A percentile compares a stretch with the other conserved stretches of the same genome.
phyloP scores from a whole-genome alignment of 352 stramenopile species.

The Pythium pyrilobum region DNA sequence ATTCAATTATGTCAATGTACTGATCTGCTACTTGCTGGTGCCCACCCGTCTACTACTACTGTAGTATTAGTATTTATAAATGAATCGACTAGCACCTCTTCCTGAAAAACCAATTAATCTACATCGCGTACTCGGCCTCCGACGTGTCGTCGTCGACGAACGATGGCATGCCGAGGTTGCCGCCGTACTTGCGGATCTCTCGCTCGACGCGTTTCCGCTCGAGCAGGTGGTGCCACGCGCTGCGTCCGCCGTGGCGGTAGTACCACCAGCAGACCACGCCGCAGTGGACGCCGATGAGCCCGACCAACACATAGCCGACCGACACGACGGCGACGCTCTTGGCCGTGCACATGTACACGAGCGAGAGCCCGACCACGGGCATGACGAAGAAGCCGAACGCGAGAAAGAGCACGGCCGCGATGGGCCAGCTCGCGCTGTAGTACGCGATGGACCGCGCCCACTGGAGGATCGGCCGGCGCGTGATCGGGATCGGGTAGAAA shows the following conservation, averaged over 20 bases:
- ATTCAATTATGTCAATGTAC: too few species aligned
- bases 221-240: constrained; percentile 34
- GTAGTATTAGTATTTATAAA: too few species aligned
- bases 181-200: constrained; percentile 26
- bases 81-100: too few species aligned
- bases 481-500: constrained; percentile 90
- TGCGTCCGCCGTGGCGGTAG: constrained; percentile 22
- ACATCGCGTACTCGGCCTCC: constrained; percentile 10
- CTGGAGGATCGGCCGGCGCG: constrained; percentile 68
- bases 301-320: constrained; percentile 32
- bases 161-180: constrained; percentile 18
- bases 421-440: constrained; percentile 53
- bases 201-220: constrained; percentile 34
- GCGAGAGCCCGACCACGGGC: constrained; percentile 34
- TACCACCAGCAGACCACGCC: constrained; percentile 32
- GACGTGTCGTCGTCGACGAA: constrained; percentile 16
- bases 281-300: constrained; percentile 14
- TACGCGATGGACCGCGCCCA: constrained; percentile 66
- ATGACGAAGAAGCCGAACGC: constrained; percentile 41
- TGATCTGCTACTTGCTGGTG: too few species aligned
- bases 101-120: background rate
- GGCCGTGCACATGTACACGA: constrained; percentile 58
- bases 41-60: too few species aligned
- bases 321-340: constrained; percentile 20
- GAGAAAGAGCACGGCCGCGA: constrained; percentile 48